Evolutionary conservation across 495 filamentous ascomycete species (phyloP), one percentile per base, ranked within the genome.

Genomic region (Choiromyces venosus): DNA sequence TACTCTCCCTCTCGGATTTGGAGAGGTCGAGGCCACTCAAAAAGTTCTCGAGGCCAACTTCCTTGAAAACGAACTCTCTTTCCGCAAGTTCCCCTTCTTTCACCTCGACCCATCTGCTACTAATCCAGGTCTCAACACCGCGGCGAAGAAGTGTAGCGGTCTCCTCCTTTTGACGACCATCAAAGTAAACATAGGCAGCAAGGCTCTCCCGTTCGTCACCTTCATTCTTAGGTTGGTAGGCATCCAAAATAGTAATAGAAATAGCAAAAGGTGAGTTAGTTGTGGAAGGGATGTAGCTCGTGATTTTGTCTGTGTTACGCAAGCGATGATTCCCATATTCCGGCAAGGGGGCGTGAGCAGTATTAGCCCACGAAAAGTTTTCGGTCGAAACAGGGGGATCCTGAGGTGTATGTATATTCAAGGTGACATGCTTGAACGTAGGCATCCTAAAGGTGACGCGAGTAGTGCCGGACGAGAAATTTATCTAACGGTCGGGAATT

Each of bases 91-190:
- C 94, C 2, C 91, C 91, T 16, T 92, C 89, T 2, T 94, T 93
- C 5, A 99, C 88, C 79, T 94, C 93, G 73, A 99, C 95, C 95
- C 95, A 99, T 81, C 95, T 86, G 14, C 94, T 97, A 77, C 97
- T 97, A 36, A 99, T 96, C 95, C 95, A 99, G 0, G 95, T 99
- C 83, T 99, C 95, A 76, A 97, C 95, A 61, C 96, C 96, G 29
- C 94, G 89, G 70, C 95, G 87, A 42, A 99, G 85, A 61, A 99
- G 84, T 40, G 95, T 99, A 71, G 95, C 95, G 21, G 98, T 96
- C 82, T 99, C 95, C 79, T 99, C 95, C 83, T 99, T 98, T 38
- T 88, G 86, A 67, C 96, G 86, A 18, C 95, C 95, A 82, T 99
- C 95, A 79, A 99, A 99, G 84, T 98, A 98, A 72, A 99, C 97